Evolutionary conservation across 176 grass and related monocot genomes (phyloP).

Genomic region (Puya raimondii): DNA sequence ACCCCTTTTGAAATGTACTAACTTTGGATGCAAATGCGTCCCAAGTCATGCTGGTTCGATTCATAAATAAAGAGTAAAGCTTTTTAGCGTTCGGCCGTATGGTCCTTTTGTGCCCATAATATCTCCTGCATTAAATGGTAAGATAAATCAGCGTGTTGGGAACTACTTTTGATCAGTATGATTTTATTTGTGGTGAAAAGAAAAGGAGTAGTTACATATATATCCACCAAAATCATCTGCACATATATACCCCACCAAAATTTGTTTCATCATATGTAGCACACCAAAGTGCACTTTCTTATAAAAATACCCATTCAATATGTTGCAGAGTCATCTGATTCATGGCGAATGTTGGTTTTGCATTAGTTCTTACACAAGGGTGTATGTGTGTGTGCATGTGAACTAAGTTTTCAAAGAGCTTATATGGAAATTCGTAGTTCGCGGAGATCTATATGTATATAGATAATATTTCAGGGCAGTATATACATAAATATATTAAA

Average conservation of each 20-base stretch:
- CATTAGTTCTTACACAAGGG: no score
- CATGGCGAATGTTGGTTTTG: no score
- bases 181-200: background rate
- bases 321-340: no score
- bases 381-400: background rate
- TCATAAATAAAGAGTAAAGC: conserved; percentile 67
- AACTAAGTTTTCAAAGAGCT: background rate
- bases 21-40: conserved; percentile 77
- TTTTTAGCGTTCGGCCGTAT: conserved; percentile 94
- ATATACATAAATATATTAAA: background rate
- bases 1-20: conserved; percentile 55
- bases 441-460: background rate
- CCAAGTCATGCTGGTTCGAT: conserved; percentile 72
- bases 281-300: no score
- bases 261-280: no score
- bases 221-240: no score
- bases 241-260: no score
- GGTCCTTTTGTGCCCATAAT: conserved; percentile 94
- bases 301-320: no score
- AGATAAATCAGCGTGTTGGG: background rate
- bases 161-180: background rate
- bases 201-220: background rate
- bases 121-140: conserved; percentile 59
- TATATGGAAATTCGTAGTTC: no score
- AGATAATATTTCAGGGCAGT: background rate